Evolutionary conservation across 2,329 filamentous ascomycete species (phyloP).

Genomic region (Endoconidiophora laricicola): DNA sequence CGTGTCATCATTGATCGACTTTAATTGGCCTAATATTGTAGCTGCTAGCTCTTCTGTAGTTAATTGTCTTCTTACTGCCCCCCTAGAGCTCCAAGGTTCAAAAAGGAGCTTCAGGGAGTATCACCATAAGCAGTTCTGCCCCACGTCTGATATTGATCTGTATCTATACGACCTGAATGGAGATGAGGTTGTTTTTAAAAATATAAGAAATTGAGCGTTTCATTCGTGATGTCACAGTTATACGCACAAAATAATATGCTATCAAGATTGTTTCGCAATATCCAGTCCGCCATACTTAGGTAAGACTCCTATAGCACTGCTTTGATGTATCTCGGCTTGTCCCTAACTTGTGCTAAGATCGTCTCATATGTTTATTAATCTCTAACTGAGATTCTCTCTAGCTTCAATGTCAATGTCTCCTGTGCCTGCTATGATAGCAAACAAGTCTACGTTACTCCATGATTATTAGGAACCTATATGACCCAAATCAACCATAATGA

Average conservation of each 20-base stretch:
- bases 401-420: constrained; percentile 76
- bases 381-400: constrained; percentile 67
- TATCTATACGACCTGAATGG: constrained; percentile 70
- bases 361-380: constrained; percentile 75
- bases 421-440: constrained; percentile 66
- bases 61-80: constrained; percentile 59
- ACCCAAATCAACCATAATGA: constrained; percentile 73
- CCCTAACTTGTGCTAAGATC: constrained; percentile 33
- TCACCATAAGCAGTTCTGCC: constrained; percentile 67
- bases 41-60: constrained; percentile 68
- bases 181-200: constrained; percentile 59
- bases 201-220: constrained; percentile 70
- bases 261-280: constrained; percentile 76
- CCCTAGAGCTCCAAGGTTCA: constrained; percentile 40
- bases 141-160: constrained; percentile 73
- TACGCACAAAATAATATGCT: constrained; percentile 64
- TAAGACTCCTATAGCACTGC: constrained; percentile 15
- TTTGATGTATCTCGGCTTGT: background rate
- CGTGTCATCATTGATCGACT: constrained; percentile 55
- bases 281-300: constrained; percentile 62
- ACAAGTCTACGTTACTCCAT: constrained; percentile 63
- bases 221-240: constrained; percentile 65
- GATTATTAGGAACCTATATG: constrained; percentile 62
- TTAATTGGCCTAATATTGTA: constrained; percentile 72
- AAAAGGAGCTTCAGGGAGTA: constrained; percentile 52